Conservation (phyloP, 2,329 filamentous ascomycete genomes). For the Cucurbitaria berberidis region DNA sequence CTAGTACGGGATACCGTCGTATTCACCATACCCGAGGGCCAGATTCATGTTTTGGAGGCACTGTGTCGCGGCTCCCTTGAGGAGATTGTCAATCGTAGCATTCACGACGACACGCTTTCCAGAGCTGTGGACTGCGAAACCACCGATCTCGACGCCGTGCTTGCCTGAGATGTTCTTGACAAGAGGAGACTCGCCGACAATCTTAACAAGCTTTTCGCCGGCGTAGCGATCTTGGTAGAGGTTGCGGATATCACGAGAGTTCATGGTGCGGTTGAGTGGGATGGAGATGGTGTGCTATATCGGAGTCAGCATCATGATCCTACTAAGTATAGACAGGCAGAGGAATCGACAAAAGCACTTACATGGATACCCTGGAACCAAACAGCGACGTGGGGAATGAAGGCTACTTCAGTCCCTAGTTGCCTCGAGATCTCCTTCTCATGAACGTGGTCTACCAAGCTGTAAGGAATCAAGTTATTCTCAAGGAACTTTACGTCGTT, state of each 20-base stretch:
- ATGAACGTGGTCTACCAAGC: constrained; percentile 91
- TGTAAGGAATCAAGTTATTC: constrained; percentile 91
- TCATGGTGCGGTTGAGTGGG: constrained; percentile 84
- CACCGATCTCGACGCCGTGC: constrained; percentile 92
- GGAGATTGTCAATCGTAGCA: constrained; percentile 89
- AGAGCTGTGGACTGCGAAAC: constrained; percentile 87
- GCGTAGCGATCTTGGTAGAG: constrained; percentile 96
- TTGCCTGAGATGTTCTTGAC: constrained; percentile 85
- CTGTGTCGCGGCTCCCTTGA: constrained; percentile 92
- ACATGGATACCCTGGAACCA: constrained; percentile 95
- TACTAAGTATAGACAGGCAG: too few species aligned
- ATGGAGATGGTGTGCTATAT: constrained; percentile 81
- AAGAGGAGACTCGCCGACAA: constrained; percentile 82
- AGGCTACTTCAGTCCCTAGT: constrained; percentile 75
- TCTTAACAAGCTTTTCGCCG: constrained; percentile 92
- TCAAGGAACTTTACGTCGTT: constrained; percentile 85
- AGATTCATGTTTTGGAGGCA: constrained; percentile 97
- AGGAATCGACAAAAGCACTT: constrained; percentile 32
- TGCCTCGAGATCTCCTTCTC: constrained; percentile 87
- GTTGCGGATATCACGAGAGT: constrained; percentile 87
- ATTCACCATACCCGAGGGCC: constrained; percentile 85
- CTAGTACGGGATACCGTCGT: constrained; percentile 76
- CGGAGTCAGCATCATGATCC: not conserved
- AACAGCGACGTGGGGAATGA: constrained; percentile 91
- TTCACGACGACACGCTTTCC: constrained; percentile 95